phyloP scores from a whole-genome alignment of 2,329 filamentous ascomycete species.

The Plectosphaerella cucumerina region DNA sequence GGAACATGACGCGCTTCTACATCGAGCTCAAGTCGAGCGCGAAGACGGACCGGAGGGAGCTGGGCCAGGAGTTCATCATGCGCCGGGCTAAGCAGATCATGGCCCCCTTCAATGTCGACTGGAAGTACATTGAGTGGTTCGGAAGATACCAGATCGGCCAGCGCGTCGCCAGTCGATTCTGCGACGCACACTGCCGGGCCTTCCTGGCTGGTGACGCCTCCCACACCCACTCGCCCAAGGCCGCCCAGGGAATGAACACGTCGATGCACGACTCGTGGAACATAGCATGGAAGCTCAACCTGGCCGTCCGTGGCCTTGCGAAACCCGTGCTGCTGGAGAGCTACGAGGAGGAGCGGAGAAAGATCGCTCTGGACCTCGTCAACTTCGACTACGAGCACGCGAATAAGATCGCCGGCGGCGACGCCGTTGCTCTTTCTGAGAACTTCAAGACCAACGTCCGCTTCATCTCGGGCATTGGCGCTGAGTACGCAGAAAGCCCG shows the following conservation, averaged over 20 bases:
- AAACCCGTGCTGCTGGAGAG: conserved; percentile 52
- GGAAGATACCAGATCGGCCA: conserved; percentile 69
- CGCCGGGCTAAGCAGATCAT: conserved; percentile 58
- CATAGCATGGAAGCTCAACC: conserved; percentile 46
- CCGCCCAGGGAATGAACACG: conserved; percentile 65
- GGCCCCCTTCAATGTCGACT: conserved; percentile 51
- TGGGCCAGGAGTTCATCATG: conserved; percentile 67
- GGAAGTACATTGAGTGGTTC: conserved; percentile 65
- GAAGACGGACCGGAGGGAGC: conserved; percentile 34
- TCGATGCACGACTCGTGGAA: conserved; percentile 61
- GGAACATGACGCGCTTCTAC: conserved; percentile 65
- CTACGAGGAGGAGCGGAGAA: conserved; percentile 60
- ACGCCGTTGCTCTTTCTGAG: conserved; percentile 57
- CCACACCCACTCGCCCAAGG: conserved; percentile 70
- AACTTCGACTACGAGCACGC: conserved; percentile 57
- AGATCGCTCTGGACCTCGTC: conserved; percentile 55
- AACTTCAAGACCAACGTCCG: conserved; percentile 69
- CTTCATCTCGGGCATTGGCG: conserved; percentile 70
- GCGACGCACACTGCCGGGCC: conserved; percentile 55
- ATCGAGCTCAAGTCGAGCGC: conserved; percentile 48
- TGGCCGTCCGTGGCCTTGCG: conserved; percentile 51
- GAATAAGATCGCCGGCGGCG: conserved; percentile 56
- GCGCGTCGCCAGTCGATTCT: conserved; percentile 66
- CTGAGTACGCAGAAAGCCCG: conserved; percentile 50
- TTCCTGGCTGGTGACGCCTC: conserved; percentile 69